These are phyloP conservation scores for Medicago arabica DNA, from an alignment of 306 rosid genomes.

Conservation along the genomic window DNA sequence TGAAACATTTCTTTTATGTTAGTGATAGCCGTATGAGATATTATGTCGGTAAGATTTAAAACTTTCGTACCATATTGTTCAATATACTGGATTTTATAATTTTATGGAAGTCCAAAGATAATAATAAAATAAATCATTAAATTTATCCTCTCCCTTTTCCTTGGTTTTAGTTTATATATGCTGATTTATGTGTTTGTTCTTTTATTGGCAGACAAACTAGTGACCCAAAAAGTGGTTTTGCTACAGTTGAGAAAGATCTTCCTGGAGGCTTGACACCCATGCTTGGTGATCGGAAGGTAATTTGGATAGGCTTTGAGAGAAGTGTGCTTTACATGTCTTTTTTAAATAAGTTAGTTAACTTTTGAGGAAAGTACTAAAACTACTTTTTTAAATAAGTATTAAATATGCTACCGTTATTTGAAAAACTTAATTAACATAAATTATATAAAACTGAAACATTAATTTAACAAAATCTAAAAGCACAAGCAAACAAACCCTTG, in stretches of 20 bases:
- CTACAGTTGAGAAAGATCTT: conserved; percentile 93
- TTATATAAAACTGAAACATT: background rate
- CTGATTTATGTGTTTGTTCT: conserved; percentile 15
- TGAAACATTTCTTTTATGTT: background rate
- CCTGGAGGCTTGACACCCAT: conserved; percentile 98
- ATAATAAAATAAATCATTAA: background rate
- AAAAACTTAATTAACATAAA: background rate
- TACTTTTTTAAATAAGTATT: too few species aligned
- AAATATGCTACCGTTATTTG: too few species aligned
- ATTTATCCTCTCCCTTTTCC: conserved; percentile 18
- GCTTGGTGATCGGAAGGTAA: conserved; percentile 97
- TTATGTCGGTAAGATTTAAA: background rate
- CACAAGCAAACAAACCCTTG: background rate
- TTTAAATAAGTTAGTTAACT: background rate
- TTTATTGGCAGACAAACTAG: conserved; percentile 82
- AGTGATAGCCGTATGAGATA: background rate
- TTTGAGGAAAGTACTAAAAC: background rate
- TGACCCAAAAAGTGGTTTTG: conserved; percentile 96
- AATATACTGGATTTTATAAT: background rate
- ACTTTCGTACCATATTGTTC: conserved; percentile 1
- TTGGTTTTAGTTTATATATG: conserved; percentile 19
- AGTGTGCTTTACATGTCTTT: background rate
- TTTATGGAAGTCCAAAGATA: background rate
- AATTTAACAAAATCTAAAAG: background rate
- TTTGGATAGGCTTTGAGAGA: conserved; percentile 22